A percentile compares a stretch with the other conserved stretches of the same genome.
Conservation (phyloP, 495 filamentous ascomycete species). For the Penicillium lividum region DNA sequence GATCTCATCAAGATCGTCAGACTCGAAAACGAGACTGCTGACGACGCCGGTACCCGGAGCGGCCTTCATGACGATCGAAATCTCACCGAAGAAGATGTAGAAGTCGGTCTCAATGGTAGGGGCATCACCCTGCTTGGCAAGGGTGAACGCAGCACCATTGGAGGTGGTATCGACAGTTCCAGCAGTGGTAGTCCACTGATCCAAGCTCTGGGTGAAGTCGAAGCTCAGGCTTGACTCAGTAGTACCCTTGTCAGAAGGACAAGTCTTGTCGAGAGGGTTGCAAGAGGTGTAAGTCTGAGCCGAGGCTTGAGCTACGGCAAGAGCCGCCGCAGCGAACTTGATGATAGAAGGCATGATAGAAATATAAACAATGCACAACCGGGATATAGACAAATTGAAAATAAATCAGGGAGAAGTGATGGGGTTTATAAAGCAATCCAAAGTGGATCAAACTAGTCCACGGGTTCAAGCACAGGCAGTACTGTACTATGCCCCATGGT, state of each 20-base stretch:
- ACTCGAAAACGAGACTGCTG: conserved; percentile 79
- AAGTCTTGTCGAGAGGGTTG: conserved; percentile 41
- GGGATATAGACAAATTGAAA: not conserved
- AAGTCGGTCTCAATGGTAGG: conserved; percentile 60
- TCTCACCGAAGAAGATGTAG: conserved; percentile 31
- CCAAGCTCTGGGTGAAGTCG: conserved; percentile 8
- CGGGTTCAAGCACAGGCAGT: conserved; percentile 5
- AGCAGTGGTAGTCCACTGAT: conserved; percentile 61
- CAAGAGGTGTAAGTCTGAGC: conserved; percentile 52
- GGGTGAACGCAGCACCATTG: conserved; percentile 67
- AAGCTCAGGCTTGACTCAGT: conserved; percentile 18
- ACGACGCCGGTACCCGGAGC: conserved; percentile 74
- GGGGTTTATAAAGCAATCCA: not conserved
- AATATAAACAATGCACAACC: not conserved
- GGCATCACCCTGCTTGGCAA: conserved; percentile 68
- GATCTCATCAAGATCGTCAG: conserved; percentile 92
- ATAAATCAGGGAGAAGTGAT: not conserved
- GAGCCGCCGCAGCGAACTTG: conserved; percentile 37
- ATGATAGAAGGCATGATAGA: conserved; percentile 34
- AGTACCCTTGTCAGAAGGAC: conserved; percentile 14
- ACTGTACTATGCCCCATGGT: conserved; percentile 10
- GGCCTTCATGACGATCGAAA: conserved; percentile 71
- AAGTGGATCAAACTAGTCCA: conserved; percentile 9
- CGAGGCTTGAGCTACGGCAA: conserved; percentile 37
- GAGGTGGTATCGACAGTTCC: conserved; percentile 51